These are phyloP conservation scores for Coemansia sp. DNA, from an alignment of 192 early-diverging fungal genomes.

Conservation along the genomic window DNA sequence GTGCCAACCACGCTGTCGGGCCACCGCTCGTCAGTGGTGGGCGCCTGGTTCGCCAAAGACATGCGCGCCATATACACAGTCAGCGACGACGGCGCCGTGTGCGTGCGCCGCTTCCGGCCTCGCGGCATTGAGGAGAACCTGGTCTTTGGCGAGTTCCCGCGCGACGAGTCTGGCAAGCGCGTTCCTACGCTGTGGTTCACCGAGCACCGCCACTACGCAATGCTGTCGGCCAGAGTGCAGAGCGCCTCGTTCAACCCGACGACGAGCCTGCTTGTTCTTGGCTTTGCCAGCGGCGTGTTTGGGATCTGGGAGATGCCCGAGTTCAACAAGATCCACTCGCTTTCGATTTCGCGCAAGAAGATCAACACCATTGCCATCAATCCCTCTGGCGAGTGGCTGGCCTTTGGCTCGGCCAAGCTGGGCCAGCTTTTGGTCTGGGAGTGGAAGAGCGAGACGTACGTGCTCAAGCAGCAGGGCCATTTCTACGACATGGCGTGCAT, in stretches of 20 bases:
- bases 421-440: constrained; percentile 99
- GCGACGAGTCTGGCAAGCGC: constrained; percentile 49
- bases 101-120: constrained; percentile 69
- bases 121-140: constrained; percentile 60
- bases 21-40: constrained; percentile 83
- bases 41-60: constrained; percentile 67
- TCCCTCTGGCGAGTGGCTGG: constrained; percentile 95
- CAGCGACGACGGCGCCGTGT: constrained; percentile 86
- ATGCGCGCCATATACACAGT: constrained; percentile 74
- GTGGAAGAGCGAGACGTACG: constrained; percentile 99
- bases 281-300: constrained; percentile 94
- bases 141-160: constrained; percentile 62
- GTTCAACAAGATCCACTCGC: constrained; percentile 92
- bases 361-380: constrained; percentile 91
- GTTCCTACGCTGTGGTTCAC: constrained; percentile 52
- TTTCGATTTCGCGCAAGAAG: constrained; percentile 94
- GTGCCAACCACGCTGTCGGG: constrained; percentile 76
- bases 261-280: constrained; percentile 81
- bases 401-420: constrained; percentile 88
- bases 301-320: constrained; percentile 98
- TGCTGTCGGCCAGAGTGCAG: constrained; percentile 76
- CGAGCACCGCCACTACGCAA: constrained; percentile 76
- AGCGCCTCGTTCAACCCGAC: constrained; percentile 77
- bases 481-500: constrained; percentile 92
- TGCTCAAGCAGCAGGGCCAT: constrained; percentile 99